Evolutionary conservation across 306 rosid species (phyloP).

Genomic region (Lathyrus sativus): DNA sequence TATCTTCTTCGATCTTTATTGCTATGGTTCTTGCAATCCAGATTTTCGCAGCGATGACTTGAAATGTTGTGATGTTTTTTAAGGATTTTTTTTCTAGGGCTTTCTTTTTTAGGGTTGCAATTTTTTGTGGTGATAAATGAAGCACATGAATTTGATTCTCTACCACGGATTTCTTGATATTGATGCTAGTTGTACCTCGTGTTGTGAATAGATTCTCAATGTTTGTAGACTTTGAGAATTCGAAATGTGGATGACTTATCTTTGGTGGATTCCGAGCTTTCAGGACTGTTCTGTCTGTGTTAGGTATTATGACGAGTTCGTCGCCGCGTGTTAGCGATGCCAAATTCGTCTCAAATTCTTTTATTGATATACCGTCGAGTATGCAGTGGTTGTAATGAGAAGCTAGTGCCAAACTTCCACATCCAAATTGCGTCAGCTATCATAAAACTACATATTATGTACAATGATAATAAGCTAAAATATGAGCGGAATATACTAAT

Average conservation of each 20-base stretch:
- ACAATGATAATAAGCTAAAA: not conserved
- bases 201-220: conserved; percentile 33
- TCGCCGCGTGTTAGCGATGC: conserved; percentile 55
- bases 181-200: conserved; percentile 30
- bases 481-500: too few species aligned
- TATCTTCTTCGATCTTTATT: conserved; percentile 35
- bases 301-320: conserved; percentile 34
- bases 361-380: conserved; percentile 50
- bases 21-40: conserved; percentile 62
- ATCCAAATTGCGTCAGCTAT: conserved; percentile 59
- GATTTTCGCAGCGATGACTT: conserved; percentile 52
- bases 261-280: conserved; percentile 56
- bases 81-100: conserved; percentile 30
- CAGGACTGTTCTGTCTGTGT: conserved; percentile 47
- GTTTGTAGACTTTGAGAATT: conserved; percentile 44
- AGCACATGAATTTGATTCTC: conserved; percentile 36
- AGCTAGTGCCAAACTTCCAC: conserved; percentile 60
- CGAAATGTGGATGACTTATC: conserved; percentile 52
- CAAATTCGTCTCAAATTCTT: conserved; percentile 49
- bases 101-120: conserved; percentile 38
- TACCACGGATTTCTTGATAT: not conserved
- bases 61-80: conserved; percentile 45
- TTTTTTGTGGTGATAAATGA: conserved; percentile 41
- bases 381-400: conserved; percentile 58
- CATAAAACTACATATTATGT: conserved; percentile 12